Percentiles rank a stretch among this genome's conserved stretches.
phyloP scores from a whole-genome alignment of 1,284 basidiomycete species.

The Cutaneotrichosporon curvatum region DNA sequence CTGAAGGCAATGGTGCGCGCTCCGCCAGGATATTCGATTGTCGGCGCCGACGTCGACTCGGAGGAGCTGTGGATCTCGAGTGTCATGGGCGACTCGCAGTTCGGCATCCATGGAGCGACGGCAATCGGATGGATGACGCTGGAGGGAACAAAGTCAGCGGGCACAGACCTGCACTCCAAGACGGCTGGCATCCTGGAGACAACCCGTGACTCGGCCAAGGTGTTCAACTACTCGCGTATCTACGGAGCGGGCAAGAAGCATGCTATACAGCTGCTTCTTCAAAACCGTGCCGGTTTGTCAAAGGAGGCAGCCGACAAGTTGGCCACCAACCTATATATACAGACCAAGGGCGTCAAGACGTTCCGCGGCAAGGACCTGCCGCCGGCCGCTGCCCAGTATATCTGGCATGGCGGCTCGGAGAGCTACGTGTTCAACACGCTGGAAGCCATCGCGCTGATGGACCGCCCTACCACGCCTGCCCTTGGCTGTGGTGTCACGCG shows the following conservation, averaged over 20 bases:
- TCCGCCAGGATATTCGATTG: slow-evolving; percentile 85
- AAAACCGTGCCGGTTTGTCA: slow-evolving; percentile 73
- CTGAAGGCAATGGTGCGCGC: slow-evolving; percentile 96
- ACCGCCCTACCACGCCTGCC: slow-evolving; percentile 80
- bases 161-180: slow-evolving; percentile 95
- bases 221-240: slow-evolving; percentile 99
- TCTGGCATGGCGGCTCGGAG: slow-evolving; percentile 97
- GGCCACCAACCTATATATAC: slow-evolving; percentile 80
- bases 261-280: slow-evolving; percentile 79
- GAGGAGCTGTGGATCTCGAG: slow-evolving; percentile 99
- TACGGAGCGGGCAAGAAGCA: slow-evolving; percentile 97
- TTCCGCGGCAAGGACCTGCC: slow-evolving; percentile 47
- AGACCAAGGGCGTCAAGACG: slow-evolving; percentile 87
- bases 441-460: slow-evolving; percentile 85
- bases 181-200: slow-evolving; percentile 91
- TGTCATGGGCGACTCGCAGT: slow-evolving; percentile 98
- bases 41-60: slow-evolving; percentile 97
- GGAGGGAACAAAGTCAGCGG: slow-evolving; percentile 93
- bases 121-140: slow-evolving; percentile 99
- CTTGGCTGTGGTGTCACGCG: slow-evolving; percentile 90
- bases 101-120: slow-evolving; percentile 92
- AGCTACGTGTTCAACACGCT: slow-evolving; percentile 99
- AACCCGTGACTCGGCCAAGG: slow-evolving; percentile 90
- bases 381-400: slow-evolving; percentile 51
- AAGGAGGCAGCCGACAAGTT: slow-evolving; percentile 71